Evolutionary conservation across 306 rosid genomes (phyloP).

Genomic region (Albizia julibrissin): DNA sequence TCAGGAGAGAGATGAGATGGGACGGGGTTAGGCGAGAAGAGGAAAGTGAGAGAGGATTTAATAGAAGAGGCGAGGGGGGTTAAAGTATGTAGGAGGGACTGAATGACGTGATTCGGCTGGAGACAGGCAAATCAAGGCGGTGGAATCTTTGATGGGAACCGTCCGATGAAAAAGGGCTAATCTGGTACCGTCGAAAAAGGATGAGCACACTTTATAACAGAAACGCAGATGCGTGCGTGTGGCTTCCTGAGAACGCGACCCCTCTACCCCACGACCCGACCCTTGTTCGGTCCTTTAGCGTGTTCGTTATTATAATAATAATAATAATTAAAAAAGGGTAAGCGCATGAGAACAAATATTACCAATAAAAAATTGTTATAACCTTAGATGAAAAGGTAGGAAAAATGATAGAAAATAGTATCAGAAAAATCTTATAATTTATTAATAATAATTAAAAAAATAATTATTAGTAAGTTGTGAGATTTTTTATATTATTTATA

Average conservation of each 20-base stretch:
- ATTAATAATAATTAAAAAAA: no score
- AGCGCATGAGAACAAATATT: no score
- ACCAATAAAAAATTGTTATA: no score
- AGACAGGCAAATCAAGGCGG: not conserved
- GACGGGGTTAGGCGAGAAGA: slow-evolving; percentile 11
- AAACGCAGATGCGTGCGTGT: not conserved
- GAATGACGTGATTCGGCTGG: not conserved
- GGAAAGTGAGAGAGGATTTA: not conserved
- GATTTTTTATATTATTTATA: no score
- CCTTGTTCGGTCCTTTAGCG: not conserved
- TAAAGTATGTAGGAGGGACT: not conserved
- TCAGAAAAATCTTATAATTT: no score
- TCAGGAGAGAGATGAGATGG: not conserved
- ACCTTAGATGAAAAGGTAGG: no score
- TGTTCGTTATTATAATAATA: not conserved
- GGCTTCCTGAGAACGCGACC: slow-evolving; percentile 29
- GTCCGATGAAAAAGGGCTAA: not conserved
- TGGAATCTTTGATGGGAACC: not conserved
- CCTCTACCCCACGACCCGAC: not conserved
- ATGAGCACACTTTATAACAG: not conserved
- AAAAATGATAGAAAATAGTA: no score
- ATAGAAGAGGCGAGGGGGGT: not conserved
- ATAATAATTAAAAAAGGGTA: no score
- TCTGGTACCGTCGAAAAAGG: not conserved
- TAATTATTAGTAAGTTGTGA: no score